These are phyloP conservation scores for Talaromyces sp. DNA, from an alignment of 2,329 filamentous ascomycete genomes.

Conservation along the genomic window DNA sequence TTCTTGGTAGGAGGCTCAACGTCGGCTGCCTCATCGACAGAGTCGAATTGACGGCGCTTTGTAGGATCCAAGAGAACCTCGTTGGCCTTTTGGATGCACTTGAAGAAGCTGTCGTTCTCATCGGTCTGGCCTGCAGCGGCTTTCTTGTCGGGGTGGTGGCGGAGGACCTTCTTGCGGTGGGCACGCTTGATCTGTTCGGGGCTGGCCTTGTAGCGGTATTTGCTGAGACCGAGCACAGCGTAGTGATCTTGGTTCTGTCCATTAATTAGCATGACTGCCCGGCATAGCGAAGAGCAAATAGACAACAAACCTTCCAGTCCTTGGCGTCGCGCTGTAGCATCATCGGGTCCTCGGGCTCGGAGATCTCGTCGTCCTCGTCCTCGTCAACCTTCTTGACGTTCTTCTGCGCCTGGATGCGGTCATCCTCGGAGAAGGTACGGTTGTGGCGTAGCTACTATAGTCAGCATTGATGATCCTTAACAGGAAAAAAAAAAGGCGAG, in stretches of 20 bases:
- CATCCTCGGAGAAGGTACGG: constrained; percentile 97
- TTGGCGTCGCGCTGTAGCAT: constrained; percentile 92
- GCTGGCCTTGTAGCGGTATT: constrained; percentile 86
- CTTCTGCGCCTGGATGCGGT: constrained; percentile 92
- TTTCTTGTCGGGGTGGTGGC: constrained; percentile 98
- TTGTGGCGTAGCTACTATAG: constrained; percentile 70
- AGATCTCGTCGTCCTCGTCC: constrained; percentile 85
- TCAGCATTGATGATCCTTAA: neutral
- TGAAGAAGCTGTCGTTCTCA: constrained; percentile 95
- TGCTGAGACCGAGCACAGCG: constrained; percentile 86
- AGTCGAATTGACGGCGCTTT: constrained; percentile 93
- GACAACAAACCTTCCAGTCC: constrained; percentile 87
- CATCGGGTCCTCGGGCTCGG: constrained; percentile 87
- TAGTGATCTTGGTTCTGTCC: constrained; percentile 89
- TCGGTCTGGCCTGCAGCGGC: constrained; percentile 81
- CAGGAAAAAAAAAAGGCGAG: neutral
- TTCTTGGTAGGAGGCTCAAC: constrained; percentile 92
- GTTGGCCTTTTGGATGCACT: constrained; percentile 98
- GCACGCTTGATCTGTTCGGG: constrained; percentile 99
- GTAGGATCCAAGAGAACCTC: constrained; percentile 88
- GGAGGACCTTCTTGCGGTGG: constrained; percentile 98
- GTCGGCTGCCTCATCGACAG: constrained; percentile 89
- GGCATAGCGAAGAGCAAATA: neutral
- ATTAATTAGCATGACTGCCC: constrained; percentile 12
- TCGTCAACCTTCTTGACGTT: constrained; percentile 94